These are phyloP conservation scores for Trichoderma guizhouense DNA, from an alignment of 2,329 filamentous ascomycete species.

Conservation along the genomic window DNA sequence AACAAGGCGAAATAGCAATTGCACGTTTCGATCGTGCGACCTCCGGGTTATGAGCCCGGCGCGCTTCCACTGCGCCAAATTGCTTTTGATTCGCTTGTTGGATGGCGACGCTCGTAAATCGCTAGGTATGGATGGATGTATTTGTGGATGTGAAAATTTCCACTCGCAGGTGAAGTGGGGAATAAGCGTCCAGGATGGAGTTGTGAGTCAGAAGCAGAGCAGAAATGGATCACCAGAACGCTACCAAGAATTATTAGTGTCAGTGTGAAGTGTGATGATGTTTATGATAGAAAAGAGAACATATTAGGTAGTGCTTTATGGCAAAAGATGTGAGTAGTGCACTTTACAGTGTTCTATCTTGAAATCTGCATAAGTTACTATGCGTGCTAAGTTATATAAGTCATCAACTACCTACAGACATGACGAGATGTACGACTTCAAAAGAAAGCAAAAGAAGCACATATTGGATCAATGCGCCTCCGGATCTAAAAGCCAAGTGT, in stretches of 20 bases:
- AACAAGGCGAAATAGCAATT: conserved; percentile 11
- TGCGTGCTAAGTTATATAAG: neutral
- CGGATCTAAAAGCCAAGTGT: neutral
- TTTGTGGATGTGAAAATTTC: neutral
- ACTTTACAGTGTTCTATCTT: too few relatives aligned
- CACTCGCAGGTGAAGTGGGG: neutral
- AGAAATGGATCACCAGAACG: neutral
- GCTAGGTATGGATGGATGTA: neutral
- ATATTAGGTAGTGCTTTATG: too few relatives aligned
- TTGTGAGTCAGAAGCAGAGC: neutral
- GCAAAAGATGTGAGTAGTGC: too few relatives aligned
- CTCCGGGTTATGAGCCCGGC: conserved; percentile 31
- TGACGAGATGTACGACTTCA: neutral
- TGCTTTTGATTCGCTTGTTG: conserved; percentile 21
- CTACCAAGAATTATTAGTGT: neutral
- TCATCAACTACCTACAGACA: neutral
- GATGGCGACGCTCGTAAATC: neutral
- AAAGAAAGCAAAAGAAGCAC: neutral
- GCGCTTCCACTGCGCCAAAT: conserved; percentile 32
- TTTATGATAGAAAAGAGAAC: neutral
- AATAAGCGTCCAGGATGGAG: conserved; percentile 1
- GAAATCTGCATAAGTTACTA: neutral
- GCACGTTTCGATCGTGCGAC: conserved; percentile 29
- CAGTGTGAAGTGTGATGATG: neutral
- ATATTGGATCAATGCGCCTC: neutral